Base-by-base conservation (phyloP, 2,329 filamentous ascomycete genomes). In the Botrytis fabae region DNA sequence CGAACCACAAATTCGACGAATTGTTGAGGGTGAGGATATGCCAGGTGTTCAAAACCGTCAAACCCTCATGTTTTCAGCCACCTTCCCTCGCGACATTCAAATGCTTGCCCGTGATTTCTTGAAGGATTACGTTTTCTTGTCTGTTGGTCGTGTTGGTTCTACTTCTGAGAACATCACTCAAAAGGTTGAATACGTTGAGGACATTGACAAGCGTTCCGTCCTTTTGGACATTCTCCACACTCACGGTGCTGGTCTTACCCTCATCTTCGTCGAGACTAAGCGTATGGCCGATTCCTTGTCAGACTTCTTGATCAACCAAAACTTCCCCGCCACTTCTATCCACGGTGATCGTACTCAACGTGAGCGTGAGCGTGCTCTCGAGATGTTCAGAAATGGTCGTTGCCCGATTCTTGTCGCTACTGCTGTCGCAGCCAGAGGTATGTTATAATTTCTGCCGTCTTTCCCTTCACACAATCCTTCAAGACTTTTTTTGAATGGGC, bases 111-210 rank as follows among this genome's bases (percentile, higher is more conserved):
- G 96, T 81, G 96, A 99, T 83, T 99, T 99, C 89, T 86, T 99
- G 82, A 98, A 97, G 88, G 96, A 99, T 82, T 99, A 99, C 86
- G 91, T 99, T 81, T 99, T 99, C 90, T 89, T 99, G 80, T 99
- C 96, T 25, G 96, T 99, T 78, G 96, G 95, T 81, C 95, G 96
- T 89, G 96, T 98, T 74, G 96, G 96, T 84, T 98, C 96, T 69
- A 98, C 96, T 46, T 98, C 96, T n/a, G 95, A 98, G 90, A 99
- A 98, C 89, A 98, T 99, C 76, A 98, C 96, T 72, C 96, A 99
- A 85, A 97, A 97, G 88, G 90, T 99, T 72, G 95, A 98, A 85
- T 98, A 98, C 79, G 93, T 98, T 74, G 95, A 98, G 85, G 96
- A 98, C 80, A 85, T 90, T 76, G 96, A 99, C 89, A 99, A 99